Evolutionary conservation across 2,329 filamentous ascomycete species (phyloP), one percentile per base, ranked within the genome.

Genomic region (Diaporthe aspalathi): DNA sequence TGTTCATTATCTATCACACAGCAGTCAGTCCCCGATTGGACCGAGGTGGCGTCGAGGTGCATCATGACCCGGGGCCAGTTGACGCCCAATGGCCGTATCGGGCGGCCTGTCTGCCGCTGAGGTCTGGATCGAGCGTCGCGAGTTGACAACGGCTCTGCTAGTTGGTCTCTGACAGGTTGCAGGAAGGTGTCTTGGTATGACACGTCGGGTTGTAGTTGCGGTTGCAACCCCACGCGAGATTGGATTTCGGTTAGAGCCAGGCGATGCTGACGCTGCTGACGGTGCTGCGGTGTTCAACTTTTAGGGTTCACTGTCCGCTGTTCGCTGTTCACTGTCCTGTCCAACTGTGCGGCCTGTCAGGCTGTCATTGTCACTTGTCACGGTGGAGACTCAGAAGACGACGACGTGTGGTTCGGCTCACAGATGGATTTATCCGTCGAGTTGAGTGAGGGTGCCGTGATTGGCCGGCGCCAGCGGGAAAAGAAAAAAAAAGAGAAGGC

Each of bases 151-250:
- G 32, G n/a, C 22, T 38, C 20, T 27, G 35, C n/a, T n/a, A n/a
- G n/a, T n/a, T n/a, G 14, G 12, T 8, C 12, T 29, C 27, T 60
- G 40, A 62, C 56, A 60, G 54, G 56, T 43, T 32, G 50, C 50
- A 53, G 54, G 35, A 9, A n/a, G 17, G 29, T 38, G 38, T 35
- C 32, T 9, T 35, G 32, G 32, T 5, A 5, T 35, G 32, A 5
- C 32, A 5, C 5, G 40, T 63, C 57, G 57, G 57, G 24, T 14
- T 35, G 60, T 29, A 12, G 43, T 63, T 22, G n/a, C 60, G 60
- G 43, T 49, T 49, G 60, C 60, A 63, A 63, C 60, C 60, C 60
- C 43, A 47, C 60, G 14, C 60, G 14, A 63, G 60, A 63, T 63
- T 63, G 24, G 54, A 56, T 40, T 38, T n/a, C 12, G 17, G 50